phyloP scores from a whole-genome alignment of 2,329 filamentous ascomycete genomes.

The Colletotrichum destructivum region DNA sequence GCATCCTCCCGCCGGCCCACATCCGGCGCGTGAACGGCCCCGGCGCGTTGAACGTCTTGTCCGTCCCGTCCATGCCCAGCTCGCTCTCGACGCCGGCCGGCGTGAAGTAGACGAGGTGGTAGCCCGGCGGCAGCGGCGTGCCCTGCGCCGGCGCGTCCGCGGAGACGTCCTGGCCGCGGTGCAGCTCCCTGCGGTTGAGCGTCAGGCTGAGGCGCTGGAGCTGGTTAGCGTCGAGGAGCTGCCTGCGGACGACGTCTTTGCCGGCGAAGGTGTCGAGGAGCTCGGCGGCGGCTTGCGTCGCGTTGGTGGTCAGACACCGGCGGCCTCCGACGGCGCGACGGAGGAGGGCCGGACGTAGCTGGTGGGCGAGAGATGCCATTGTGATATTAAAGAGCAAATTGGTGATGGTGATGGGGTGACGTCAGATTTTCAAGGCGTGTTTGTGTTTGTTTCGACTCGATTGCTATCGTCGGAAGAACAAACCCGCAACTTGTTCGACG shows the following conservation, averaged over 20 bases:
- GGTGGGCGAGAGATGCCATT: conserved; percentile 17
- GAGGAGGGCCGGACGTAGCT: background rate
- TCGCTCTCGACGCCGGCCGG: conserved; percentile 67
- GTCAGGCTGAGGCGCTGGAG: conserved; percentile 74
- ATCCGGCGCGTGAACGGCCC: conserved; percentile 74
- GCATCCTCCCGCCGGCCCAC: conserved; percentile 77
- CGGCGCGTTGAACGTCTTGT: conserved; percentile 72
- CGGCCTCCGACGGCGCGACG: background rate
- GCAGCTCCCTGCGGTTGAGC: conserved; percentile 63
- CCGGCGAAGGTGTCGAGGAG: conserved; percentile 51
- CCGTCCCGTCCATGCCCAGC: conserved; percentile 73
- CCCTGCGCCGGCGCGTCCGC: conserved; percentile 55
- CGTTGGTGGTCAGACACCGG: conserved; percentile 12
- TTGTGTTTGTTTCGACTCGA: too few relatives aligned
- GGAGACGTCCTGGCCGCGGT: conserved; percentile 55
- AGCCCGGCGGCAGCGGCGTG: conserved; percentile 70
- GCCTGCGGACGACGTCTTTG: conserved; percentile 52
- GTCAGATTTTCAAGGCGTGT: background rate
- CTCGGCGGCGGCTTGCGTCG: conserved; percentile 47
- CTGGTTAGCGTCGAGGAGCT: conserved; percentile 74
- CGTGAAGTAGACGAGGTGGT: conserved; percentile 77
- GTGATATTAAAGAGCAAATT: background rate
- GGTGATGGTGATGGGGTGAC: background rate
- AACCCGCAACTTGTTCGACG: background rate
- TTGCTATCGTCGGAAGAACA: too few relatives aligned